Evolutionary conservation across 2,329 filamentous ascomycete genomes (phyloP), one percentile per base, ranked within the genome.

Genomic region (Cordyceps cateniannulata): DNA sequence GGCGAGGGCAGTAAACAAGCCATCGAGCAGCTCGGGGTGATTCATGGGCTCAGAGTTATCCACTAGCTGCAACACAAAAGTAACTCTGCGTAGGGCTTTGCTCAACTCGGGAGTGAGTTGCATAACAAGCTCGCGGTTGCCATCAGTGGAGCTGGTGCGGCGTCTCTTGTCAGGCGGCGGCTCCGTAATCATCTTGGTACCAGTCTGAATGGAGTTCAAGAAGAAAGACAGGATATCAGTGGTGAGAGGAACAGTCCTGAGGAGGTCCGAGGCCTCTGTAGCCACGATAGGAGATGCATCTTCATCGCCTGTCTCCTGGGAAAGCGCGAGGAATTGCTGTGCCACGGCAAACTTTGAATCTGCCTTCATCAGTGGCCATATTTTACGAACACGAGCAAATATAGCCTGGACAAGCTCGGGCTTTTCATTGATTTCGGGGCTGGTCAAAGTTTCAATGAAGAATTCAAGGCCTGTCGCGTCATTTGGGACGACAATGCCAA

Each of bases 21-120:
- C 85, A 62, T 86, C 85, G 6, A 96, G 81, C 44, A 99, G 79
- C 68, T 90, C 85, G 0, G 90, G 85, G 70, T 96, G 89, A 32
- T 85, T 81, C 60, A 86, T 86, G 0, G 91, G 89, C 50, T 85
- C 83, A 3, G 92, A 93, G 53, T 84, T 85, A 70, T 98, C 93
- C 18, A 98, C 84, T 27, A 98, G 77, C 71, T 98, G 93, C 42
- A 98, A 79, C 12, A 97, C 90, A 69, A 96, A 86, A 0, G 93
- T 96, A 59, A 93, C 83, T 67, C 88, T 89, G 66, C 85, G 85
- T 64, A 97, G 81, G 7, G 87, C 82, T 52, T 82, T 80, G 65
- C 83, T 84, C 32, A 93, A 75, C 68, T 90, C 86, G 7, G 83
- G 80, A 38, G 85, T 84, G 60, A 86, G 82, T 64, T 86, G 84